Evolutionary conservation across 1,284 basidiomycete genomes (phyloP).

Genomic region (Ceratobasidium sp.): DNA sequence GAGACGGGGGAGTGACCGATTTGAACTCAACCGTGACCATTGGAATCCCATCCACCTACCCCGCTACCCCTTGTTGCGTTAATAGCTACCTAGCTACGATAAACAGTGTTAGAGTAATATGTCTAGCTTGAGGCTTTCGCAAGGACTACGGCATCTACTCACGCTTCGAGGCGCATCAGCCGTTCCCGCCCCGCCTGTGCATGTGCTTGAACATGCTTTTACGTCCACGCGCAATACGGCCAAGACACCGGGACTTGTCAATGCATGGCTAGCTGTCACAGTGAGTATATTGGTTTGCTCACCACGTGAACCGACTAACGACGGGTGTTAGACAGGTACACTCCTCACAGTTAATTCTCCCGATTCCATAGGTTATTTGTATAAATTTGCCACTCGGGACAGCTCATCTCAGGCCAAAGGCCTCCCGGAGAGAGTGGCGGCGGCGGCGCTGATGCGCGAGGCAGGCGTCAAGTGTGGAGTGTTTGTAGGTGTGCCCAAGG

Average conservation of each 20-base stretch:
- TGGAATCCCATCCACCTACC: too few relatives aligned
- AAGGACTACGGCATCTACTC: slow-evolving; percentile 30
- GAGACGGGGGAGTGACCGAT: background rate
- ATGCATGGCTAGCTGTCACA: slow-evolving; percentile 76
- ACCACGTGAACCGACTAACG: slow-evolving; percentile 16
- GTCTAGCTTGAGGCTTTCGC: slow-evolving; percentile 22
- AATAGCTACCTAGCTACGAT: too few relatives aligned
- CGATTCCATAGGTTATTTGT: slow-evolving; percentile 76
- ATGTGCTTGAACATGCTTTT: slow-evolving; percentile 17
- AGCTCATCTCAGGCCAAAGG: slow-evolving; percentile 48
- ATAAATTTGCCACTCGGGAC: slow-evolving; percentile 71
- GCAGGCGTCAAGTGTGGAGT: slow-evolving; percentile 91
- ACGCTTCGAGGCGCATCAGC: slow-evolving; percentile 37
- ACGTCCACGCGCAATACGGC: slow-evolving; percentile 19
- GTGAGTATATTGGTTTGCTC: slow-evolving; percentile 54
- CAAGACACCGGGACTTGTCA: slow-evolving; percentile 14
- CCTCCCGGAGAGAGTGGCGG: slow-evolving; percentile 60
- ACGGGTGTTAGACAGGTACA: slow-evolving; percentile 68
- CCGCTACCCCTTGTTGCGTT: background rate
- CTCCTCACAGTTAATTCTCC: slow-evolving; percentile 83
- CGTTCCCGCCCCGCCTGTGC: slow-evolving; percentile 23
- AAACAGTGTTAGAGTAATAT: background rate
- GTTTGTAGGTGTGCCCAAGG: slow-evolving; percentile 89
- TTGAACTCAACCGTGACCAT: background rate
- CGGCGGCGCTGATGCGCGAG: slow-evolving; percentile 88